Base-by-base conservation (phyloP, 73 alveolate genomes). In the Tetrahymena thermophila region DNA sequence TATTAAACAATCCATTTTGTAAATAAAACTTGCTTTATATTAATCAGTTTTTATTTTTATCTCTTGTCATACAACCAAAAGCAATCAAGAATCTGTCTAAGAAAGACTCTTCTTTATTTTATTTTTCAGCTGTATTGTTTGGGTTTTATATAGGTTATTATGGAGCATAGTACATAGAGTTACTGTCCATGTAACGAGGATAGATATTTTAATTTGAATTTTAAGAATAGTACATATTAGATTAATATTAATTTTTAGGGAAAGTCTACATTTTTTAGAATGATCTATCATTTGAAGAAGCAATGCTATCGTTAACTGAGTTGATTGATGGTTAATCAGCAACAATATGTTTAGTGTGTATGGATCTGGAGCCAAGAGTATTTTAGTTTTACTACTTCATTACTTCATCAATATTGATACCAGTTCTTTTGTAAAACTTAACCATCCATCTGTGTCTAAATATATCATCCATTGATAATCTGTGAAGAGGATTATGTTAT, bases 391-490 rank as follows among this genome's bases (percentile, higher is more conserved):
- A 56, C 11, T 38, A 15, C 19, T 93, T 42, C 84, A 93, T 10
- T 0, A 35, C 44, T 43, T 43, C 93, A 42, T 56, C 95, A 35
- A 43, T 93, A 10, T 43, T 85, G 1, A 57, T 40, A 94, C 84
- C 35, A 94, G 96, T 93, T 95, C 94, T 93, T 40, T 95, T 93
- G 83, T 58, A 93, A 95, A 98, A 96, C 85, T 97, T 97, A 93
- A 56, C 94, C 93, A 98, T 96, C 99, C 99, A 98, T 13, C 98
- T 98, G 95, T 98, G 99, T 23, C 94, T 97, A 95, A 98, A 98
- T 10, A 98, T 98, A 93, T 98, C 97, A 57, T 96, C 95, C 94
- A 98, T 94, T 21, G 99, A 97, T 37, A 98, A 89, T 95, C 99
- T 97, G 40, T 98, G 98, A 15, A 93, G 89, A 21, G 99, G 99